Base-by-base conservation (phyloP, 1,284 basidiomycete genomes). In the Fistulinella staudtii region DNA sequence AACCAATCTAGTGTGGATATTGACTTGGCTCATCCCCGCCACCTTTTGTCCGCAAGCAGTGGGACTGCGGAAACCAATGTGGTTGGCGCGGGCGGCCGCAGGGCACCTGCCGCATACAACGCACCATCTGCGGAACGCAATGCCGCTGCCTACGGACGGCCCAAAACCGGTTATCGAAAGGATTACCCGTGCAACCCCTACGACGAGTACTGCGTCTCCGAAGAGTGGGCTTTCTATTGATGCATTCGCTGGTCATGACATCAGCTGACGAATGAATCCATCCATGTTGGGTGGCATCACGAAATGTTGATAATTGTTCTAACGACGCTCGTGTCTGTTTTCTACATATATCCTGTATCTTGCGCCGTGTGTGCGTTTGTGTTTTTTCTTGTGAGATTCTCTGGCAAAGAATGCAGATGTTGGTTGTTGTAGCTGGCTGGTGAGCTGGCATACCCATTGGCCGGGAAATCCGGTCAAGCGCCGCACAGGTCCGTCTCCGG, bases 191-290 rank as follows among this genome's bases (percentile, higher is more conserved):
- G 84, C 61, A 67, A 67, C 43, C 68, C 68, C 36, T 76, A 80
- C 49, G 80, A 80, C 46, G 67, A 71, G 28, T 79, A 83, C 53
- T 88, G 85, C 54, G 71, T 85, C 22, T 75, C 82, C 13, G 85
- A 88, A 55, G 85, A 88, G 57, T 88, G 79, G 70, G 73, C 71
- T 17, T 85, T 74, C 66, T 83, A 70, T 56, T 85, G 51, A 65
- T 42, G 36, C 24, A 20, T 22, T n/a, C n/a, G 20, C 18, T 30
- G 34, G 47, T 22, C 10, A 36, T n/a, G 35, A 24, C n/a, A n/a
- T n/a, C n/a, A n/a, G n/a, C n/a, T n/a, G n/a, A n/a, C n/a, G n/a
- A 44, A 40, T 23, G 37, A 17, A 27, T 27, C 38, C 40, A 44
- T 21, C 41, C 28, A 20, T 15, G 27, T 28, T 5, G 39, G 37